phyloP scores from a whole-genome alignment of 805 yeast species.

The Ogataea trehalophila region DNA sequence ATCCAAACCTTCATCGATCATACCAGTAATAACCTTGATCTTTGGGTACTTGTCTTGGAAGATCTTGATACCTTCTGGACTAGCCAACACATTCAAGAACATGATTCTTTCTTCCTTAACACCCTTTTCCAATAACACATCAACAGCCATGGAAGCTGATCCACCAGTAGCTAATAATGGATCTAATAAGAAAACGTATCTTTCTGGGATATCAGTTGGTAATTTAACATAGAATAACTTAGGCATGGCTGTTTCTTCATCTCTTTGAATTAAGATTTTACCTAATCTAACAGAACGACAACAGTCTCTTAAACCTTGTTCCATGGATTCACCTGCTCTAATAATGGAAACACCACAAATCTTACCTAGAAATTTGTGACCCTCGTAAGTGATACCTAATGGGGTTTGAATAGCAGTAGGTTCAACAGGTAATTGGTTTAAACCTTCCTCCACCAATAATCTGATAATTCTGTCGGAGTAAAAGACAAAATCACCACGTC shows the following conservation, averaged over 20 bases:
- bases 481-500: constrained; percentile 89
- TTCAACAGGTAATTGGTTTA: constrained; percentile 89
- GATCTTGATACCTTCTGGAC: constrained; percentile 87
- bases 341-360: constrained; percentile 98
- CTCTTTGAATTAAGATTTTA: constrained; percentile 93
- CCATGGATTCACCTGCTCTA: constrained; percentile 99
- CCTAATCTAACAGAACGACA: constrained; percentile 96
- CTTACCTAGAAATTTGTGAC: constrained; percentile 81
- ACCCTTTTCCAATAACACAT: constrained; percentile 81
- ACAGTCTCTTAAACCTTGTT: constrained; percentile 95
- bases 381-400: constrained; percentile 64
- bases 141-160: constrained; percentile 95
- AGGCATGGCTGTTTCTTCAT: constrained; percentile 95
- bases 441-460: constrained; percentile 89
- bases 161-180: constrained; percentile 99
- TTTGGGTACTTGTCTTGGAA: constrained; percentile 78
- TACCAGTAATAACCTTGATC: constrained; percentile 89
- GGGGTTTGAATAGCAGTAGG: constrained; percentile 67
- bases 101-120: constrained; percentile 83
- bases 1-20: constrained; percentile 81
- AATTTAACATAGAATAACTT: constrained; percentile 88
- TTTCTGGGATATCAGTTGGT: constrained; percentile 84
- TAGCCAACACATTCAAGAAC: constrained; percentile 85
- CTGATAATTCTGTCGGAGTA: constrained; percentile 94
- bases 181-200: constrained; percentile 88